Evolutionary conservation across 768 basidiomycete species (phyloP), one percentile per base, ranked within the genome.

Genomic region (Mycena galopus): DNA sequence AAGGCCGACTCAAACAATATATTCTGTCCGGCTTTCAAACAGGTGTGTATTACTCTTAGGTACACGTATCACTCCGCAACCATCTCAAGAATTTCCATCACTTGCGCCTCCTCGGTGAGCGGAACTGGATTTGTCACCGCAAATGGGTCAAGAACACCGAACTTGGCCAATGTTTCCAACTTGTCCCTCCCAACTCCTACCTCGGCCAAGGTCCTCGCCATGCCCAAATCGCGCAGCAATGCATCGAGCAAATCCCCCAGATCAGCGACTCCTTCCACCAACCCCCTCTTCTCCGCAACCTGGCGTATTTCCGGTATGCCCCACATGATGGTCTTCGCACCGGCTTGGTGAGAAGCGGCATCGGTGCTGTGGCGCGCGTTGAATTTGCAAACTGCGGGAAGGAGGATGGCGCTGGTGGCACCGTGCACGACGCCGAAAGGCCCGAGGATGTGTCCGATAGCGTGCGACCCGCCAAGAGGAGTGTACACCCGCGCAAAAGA

Each of bases 61-160:
- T n/a, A n/a, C n/a, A n/a, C n/a, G n/a, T n/a, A n/a, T 39, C 27
- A 51, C 6, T 51, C 50, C 9, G 23, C 50, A 21, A 66, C 65
- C 37, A 42, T 56, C 65, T 58, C 65, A 7, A 66, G 25, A 47
- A 66, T 66, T 39, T 66, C 65, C 65, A 66, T 66, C 7, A 65
- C 55, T 27, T 65, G 65, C 16, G 23, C 23, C 50, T 51, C 27
- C 37, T 55, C 53, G 9, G 14, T 65, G 37, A 65, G 37, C 23
- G 65, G 65, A 3, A 65, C 65, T 4, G 65, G 53, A 47, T 65
- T 65, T 17, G 37, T 65, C 65, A n/a, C 12, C 2, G 33, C 33
- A 12, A 14, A 65, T 0, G 23, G 2, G 17, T 65, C 37, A 21
- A 42, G 33, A 10, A 65, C 7, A 19, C 65, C 57, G 37, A 23